These are phyloP conservation scores for Dactylorhiza incarnata DNA, from an alignment of 106 monocot species.

Conservation along the genomic window DNA sequence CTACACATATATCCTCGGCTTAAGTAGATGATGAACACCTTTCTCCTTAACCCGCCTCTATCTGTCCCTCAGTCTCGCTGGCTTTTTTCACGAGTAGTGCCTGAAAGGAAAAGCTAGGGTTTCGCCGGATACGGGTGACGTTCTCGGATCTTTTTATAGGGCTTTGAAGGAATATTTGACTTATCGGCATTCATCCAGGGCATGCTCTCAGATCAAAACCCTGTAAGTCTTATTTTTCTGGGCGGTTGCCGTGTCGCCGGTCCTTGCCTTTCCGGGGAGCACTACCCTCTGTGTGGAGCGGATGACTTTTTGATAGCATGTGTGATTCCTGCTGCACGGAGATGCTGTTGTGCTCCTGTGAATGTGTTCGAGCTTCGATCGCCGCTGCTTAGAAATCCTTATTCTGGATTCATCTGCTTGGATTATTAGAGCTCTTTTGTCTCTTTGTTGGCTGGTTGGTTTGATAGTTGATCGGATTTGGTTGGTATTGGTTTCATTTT, in stretches of 20 bases:
- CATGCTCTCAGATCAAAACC: not conserved
- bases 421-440: constrained; percentile 1
- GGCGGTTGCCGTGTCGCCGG: not conserved
- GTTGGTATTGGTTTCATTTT: not conserved
- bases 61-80: constrained; percentile 3
- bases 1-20: not conserved
- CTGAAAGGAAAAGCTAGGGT: constrained; percentile 28
- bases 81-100: constrained; percentile 32
- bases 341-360: not conserved
- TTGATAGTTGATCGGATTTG: constrained; percentile 12
- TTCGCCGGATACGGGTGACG: constrained; percentile 19
- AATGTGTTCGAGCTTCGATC: not conserved
- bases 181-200: constrained; percentile 22
- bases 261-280: not conserved
- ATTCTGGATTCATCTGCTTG: not conserved
- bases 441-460: constrained; percentile 12
- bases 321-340: not conserved
- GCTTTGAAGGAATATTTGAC: constrained; percentile 11
- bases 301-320: not conserved
- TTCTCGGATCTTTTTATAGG: constrained; percentile 6
- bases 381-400: not conserved
- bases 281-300: not conserved
- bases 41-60: not conserved
- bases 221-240: not conserved
- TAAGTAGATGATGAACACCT: not conserved